Percentiles rank a stretch among this genome's conserved stretches.
Conservation (phyloP, 306 rosid genomes). For the Ormosia emarginata region DNA sequence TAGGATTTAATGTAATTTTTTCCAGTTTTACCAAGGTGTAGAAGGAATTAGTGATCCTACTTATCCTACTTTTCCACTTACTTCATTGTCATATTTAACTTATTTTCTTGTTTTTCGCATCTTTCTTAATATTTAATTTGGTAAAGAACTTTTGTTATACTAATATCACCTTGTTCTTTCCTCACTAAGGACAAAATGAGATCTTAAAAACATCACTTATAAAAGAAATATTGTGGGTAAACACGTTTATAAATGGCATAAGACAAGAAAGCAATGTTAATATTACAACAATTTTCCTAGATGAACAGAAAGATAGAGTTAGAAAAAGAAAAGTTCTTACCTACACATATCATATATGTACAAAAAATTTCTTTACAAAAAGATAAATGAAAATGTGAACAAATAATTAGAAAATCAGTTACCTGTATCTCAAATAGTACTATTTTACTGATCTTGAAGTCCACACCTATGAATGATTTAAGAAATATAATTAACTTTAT, state of each 20-base stretch:
- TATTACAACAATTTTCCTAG: background rate
- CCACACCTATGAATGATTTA: slow-evolving; percentile 67
- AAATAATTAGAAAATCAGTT: background rate
- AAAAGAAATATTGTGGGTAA: background rate
- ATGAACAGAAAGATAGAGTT: background rate
- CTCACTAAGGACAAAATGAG: too few species aligned
- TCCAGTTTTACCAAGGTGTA: background rate
- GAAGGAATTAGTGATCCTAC: background rate
- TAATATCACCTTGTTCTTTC: too few species aligned
- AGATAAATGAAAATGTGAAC: background rate
- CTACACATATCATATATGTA: background rate
- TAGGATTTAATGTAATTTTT: background rate
- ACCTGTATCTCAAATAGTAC: slow-evolving; percentile 99
- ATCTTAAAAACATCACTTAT: background rate
- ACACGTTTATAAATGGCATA: background rate
- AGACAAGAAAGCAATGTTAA: background rate
- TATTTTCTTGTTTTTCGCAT: too few species aligned
- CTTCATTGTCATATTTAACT: too few species aligned
- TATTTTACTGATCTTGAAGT: slow-evolving; percentile 87
- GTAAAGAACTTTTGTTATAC: background rate
- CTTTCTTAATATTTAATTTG: too few species aligned
- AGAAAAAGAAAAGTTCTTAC: background rate
- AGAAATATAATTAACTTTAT: too few species aligned
- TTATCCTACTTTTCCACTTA: background rate
- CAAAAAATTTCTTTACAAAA: background rate